Evolutionary conservation across 2,329 filamentous ascomycete genomes (phyloP).

Genomic region (Rachicladosporium sp.): DNA sequence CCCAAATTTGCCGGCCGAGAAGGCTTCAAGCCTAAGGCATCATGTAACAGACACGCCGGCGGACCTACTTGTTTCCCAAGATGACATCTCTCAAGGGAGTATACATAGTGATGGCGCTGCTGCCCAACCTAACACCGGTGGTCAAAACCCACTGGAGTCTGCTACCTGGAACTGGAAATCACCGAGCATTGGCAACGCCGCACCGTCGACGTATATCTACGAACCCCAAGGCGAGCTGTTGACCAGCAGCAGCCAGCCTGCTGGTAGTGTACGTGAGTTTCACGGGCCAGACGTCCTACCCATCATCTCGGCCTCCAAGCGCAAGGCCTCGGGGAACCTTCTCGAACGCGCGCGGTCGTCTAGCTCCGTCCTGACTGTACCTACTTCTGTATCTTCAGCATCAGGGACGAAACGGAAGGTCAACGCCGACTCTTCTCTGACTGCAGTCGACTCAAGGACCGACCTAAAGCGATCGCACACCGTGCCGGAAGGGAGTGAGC

Average conservation of each 20-base stretch:
- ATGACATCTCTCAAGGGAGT: no score
- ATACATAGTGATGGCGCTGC: no score
- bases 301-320: constrained; percentile 4
- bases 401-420: constrained; percentile 3
- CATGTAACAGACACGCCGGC: no score
- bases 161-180: no score
- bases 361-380: constrained; percentile 4
- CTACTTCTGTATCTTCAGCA: constrained; percentile 7
- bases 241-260: constrained; percentile 16
- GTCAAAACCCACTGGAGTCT: no score
- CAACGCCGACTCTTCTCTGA: constrained; percentile 2
- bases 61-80: no score
- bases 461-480: constrained; percentile 2
- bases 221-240: constrained; percentile 35
- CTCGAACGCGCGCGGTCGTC: constrained; percentile 4
- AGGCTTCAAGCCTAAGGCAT: no score
- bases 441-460: constrained; percentile 4
- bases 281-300: constrained; percentile 21
- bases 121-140: no score
- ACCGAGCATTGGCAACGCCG: no score
- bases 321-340: constrained; percentile 5
- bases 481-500: background rate
- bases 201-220: constrained; percentile 20
- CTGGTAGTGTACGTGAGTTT: constrained; percentile 22
- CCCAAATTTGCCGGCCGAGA: no score